phyloP scores from a whole-genome alignment of 352 stramenopile species.

The Pythium aphanidermatum region DNA sequence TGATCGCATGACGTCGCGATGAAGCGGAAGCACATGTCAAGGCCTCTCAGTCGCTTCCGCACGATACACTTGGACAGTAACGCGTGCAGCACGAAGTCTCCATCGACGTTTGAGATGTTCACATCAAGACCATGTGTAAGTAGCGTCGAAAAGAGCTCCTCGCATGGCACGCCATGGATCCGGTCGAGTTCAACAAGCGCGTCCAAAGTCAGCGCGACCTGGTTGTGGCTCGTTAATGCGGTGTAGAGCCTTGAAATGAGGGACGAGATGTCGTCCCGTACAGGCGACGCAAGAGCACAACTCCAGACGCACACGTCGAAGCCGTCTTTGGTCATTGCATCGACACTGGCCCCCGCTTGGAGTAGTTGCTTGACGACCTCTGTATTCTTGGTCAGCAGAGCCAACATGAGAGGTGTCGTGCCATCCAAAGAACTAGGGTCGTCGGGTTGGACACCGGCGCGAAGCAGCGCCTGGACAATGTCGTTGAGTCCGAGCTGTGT shows the following conservation, averaged over 20 bases:
- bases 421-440: slow-evolving; percentile 20
- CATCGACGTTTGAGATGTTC: slow-evolving; percentile 52
- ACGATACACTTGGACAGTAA: slow-evolving; percentile 48
- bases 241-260: slow-evolving; percentile 15
- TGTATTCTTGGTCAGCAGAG: slow-evolving; percentile 34
- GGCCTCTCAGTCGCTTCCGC: slow-evolving; percentile 39
- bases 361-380: slow-evolving; percentile 22
- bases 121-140: slow-evolving; percentile 28
- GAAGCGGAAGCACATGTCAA: slow-evolving; percentile 57
- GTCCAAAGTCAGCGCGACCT: slow-evolving; percentile 9
- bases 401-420: slow-evolving; percentile 53
- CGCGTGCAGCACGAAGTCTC: slow-evolving; percentile 60
- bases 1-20: slow-evolving; percentile 28
- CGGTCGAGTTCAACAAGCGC: slow-evolving; percentile 28
- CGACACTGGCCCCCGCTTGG: slow-evolving; percentile 27
- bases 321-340: slow-evolving; percentile 49
- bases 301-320: slow-evolving; percentile 51
- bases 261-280: slow-evolving; percentile 7
- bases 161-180: slow-evolving; percentile 26
- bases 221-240: slow-evolving; percentile 10
- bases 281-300: slow-evolving; percentile 35
- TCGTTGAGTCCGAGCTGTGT: slow-evolving; percentile 32
- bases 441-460: slow-evolving; percentile 31
- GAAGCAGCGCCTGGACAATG: slow-evolving; percentile 31
- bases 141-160: slow-evolving; percentile 28